Base-by-base conservation (phyloP, 2,329 filamentous ascomycete species). In the Colletotrichum sansevieriae region DNA sequence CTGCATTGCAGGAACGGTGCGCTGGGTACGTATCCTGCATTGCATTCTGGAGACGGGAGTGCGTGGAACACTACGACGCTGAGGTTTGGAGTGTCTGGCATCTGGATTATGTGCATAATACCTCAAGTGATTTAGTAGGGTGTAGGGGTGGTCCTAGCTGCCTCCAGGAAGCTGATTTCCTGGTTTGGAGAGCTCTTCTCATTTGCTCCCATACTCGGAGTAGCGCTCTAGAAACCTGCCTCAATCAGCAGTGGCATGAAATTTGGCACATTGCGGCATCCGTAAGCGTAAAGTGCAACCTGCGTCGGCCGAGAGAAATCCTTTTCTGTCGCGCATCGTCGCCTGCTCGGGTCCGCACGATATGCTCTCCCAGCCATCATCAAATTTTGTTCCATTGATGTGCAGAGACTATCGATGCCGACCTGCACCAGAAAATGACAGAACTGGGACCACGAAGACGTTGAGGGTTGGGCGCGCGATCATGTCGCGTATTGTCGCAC, bases 351-450 rank as follows among this genome's bases (percentile, higher is more conserved):
- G 12, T 43, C 44, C 35, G 39, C 22, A 33, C 33, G 25, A 37
- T 43, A 56, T 39, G 55, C 39, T 44, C 55, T 39, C 55, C 55
- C 39, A 46, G 55, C 57, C 49, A 60, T 59, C 66, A 71, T 68
- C 70, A 71, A 65, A 71, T 58, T 71, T 68, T 65, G 71, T 52
- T 69, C 62, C 69, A 64, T 64, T 52, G 61, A 64, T 57, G 56
- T 47, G 69, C 63, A 68, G n/a, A 63, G 51, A 73, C 72, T 73
- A 74, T 75, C 66, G 70, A 75, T 71, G 63, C 70, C 56, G 49
- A 70, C 65, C 56, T 51, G 54, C 57, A 22, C 13, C 66, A 39
- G 18, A 37, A 39, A 37, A 37, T 46, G 18, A 52, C 25, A 37
- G 46, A 41, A 35, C 29, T 39, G 20, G 47, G 41, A 22, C 55